A percentile compares a stretch with the other conserved stretches of the same genome.
Conservation (phyloP, 2,329 filamentous ascomycete species). For the Trichoderma pleuroti region DNA sequence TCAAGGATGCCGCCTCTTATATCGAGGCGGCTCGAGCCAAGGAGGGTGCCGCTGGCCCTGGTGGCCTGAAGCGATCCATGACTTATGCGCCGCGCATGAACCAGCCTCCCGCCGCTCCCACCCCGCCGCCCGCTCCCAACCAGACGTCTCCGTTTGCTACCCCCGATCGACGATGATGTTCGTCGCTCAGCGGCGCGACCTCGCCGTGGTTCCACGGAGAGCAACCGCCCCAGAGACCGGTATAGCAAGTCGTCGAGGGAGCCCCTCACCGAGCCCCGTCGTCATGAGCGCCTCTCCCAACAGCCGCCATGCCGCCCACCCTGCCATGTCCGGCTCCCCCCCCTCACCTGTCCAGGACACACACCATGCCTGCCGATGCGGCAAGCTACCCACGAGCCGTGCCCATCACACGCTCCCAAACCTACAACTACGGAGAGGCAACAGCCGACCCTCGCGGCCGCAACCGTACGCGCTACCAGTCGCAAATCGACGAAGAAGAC, state of each 20-base stretch:
- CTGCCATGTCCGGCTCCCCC: slow-evolving; percentile 33
- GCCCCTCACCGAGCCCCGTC: slow-evolving; percentile 32
- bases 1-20: slow-evolving; percentile 28
- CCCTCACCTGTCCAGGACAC: slow-evolving; percentile 34
- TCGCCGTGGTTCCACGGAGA: slow-evolving; percentile 35
- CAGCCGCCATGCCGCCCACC: slow-evolving; percentile 29
- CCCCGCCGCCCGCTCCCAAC: slow-evolving; percentile 33
- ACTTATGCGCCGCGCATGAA: slow-evolving; percentile 25
- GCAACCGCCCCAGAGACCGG: slow-evolving; percentile 27
- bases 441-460: slow-evolving; percentile 34
- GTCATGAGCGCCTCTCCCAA: slow-evolving; percentile 31
- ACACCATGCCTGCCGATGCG: slow-evolving; percentile 35
- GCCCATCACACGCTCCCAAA: slow-evolving; percentile 34
- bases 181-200: slow-evolving; percentile 34
- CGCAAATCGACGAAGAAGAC: slow-evolving; percentile 35
- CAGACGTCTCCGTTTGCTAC: slow-evolving; percentile 28
- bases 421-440: slow-evolving; percentile 30
- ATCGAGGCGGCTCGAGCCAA: slow-evolving; percentile 34
- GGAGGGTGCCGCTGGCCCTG: not conserved
- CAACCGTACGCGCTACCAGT: slow-evolving; percentile 35
- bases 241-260: slow-evolving; percentile 34
- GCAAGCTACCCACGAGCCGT: slow-evolving; percentile 28
- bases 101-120: slow-evolving; percentile 35
- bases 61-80: slow-evolving; percentile 23
- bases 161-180: slow-evolving; percentile 33